These are phyloP conservation scores for Ampelocalamus luodianensis DNA, from an alignment of 176 grass and related monocot species.

Conservation along the genomic window DNA sequence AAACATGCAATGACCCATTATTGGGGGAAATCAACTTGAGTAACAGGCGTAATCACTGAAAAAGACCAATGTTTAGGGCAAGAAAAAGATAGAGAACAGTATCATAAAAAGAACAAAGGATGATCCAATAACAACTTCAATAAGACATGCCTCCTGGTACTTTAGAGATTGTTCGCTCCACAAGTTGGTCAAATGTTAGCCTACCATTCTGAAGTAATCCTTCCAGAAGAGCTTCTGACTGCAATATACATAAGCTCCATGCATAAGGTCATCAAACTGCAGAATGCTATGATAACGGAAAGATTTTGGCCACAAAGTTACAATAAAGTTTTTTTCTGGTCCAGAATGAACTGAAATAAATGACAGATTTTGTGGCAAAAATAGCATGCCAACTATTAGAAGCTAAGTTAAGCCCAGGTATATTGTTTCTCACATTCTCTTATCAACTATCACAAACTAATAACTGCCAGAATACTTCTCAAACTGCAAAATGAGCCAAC, in stretches of 20 bases:
- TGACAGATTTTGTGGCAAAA: background rate
- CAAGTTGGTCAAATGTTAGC: constrained; percentile 87
- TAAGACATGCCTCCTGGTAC: constrained; percentile 32
- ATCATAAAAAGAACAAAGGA: constrained; percentile 25
- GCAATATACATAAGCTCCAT: constrained; percentile 42
- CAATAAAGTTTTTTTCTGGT: constrained; percentile 4
- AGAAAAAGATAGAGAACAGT: constrained; percentile 12
- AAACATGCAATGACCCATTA: constrained; percentile 39
- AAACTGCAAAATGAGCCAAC: background rate
- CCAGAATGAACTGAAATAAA: background rate
- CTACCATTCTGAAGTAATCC: constrained; percentile 88
- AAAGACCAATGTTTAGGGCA: constrained; percentile 21
- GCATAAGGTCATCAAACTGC: constrained; percentile 29
- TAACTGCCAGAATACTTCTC: background rate
- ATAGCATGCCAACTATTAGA: constrained; percentile 17
- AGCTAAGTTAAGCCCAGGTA: constrained; percentile 5
- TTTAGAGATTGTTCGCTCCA: constrained; percentile 61
- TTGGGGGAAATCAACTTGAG: constrained; percentile 10
- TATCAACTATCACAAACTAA: constrained; percentile 26
- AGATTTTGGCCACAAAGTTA: constrained; percentile 16
- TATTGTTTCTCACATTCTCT: background rate
- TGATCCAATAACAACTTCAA: constrained; percentile 30
- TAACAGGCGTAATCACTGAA: background rate
- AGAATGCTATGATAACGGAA: background rate
- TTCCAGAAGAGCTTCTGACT: constrained; percentile 80